phyloP scores from a whole-genome alignment of 441 rosid genomes.

The Syzygium syzygioides region DNA sequence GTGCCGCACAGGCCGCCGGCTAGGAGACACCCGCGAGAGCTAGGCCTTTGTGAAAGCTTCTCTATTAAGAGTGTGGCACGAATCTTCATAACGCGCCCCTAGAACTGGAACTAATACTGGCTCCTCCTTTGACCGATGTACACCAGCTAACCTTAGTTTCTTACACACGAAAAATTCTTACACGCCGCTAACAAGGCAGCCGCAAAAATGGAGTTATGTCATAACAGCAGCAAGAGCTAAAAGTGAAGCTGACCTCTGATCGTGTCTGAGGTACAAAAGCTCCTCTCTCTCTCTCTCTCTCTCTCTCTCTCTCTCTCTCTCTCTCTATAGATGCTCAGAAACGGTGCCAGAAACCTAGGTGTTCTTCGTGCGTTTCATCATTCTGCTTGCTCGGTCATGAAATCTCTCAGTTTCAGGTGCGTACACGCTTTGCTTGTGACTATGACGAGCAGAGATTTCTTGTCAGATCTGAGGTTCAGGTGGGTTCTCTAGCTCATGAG shows the following conservation, averaged over 20 bases:
- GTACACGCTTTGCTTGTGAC: neutral
- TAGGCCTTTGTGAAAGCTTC: neutral
- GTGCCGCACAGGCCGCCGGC: neutral
- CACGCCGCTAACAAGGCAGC: neutral
- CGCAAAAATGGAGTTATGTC: neutral
- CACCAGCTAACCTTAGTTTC: neutral
- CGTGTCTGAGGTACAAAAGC: neutral
- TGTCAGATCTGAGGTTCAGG: neutral
- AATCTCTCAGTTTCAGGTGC: neutral
- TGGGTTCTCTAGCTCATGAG: neutral
- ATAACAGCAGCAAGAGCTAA: neutral
- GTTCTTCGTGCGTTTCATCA: constrained; percentile 25
- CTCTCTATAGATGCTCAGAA: constrained; percentile 7
- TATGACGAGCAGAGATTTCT: neutral
- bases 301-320: constrained; percentile 3
- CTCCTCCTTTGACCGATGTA: neutral
- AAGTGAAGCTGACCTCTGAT: neutral
- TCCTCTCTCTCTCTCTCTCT: neutral
- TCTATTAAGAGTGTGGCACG: neutral
- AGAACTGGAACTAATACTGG: neutral
- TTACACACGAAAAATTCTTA: neutral
- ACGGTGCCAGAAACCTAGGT: constrained; percentile 17
- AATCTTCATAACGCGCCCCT: neutral
- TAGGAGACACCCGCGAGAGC: neutral
- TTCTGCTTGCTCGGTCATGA: neutral